Conservation (phyloP, 2,329 filamentous ascomycete genomes). For the Penicillium digitatum region DNA sequence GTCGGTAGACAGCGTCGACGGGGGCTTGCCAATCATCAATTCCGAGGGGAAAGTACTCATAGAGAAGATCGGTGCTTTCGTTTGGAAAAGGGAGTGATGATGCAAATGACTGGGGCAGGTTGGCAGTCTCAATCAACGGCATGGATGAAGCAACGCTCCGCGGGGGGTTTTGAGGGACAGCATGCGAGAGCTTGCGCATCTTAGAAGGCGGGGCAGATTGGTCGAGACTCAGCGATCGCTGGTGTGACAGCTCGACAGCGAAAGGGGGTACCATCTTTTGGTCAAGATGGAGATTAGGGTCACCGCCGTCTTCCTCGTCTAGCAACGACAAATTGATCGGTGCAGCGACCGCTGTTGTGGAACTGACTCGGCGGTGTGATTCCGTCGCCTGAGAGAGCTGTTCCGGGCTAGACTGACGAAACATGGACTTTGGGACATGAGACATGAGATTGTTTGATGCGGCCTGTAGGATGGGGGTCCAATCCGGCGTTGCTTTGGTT, state of each 20-base stretch:
- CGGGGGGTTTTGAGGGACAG: slow-evolving; percentile 27
- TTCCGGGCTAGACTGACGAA: slow-evolving; percentile 54
- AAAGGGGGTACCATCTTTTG: slow-evolving; percentile 24
- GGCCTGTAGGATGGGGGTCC: slow-evolving; percentile 35
- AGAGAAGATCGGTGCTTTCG: slow-evolving; percentile 77
- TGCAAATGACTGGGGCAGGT: slow-evolving; percentile 50
- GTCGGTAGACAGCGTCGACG: slow-evolving; percentile 83
- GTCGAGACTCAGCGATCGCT: slow-evolving; percentile 26
- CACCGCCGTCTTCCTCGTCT: slow-evolving; percentile 54
- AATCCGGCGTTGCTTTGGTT: slow-evolving; percentile 32
- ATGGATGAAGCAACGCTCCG: slow-evolving; percentile 32
- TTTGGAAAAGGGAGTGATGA: slow-evolving; percentile 48
- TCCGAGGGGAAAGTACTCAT: slow-evolving; percentile 91
- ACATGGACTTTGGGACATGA: slow-evolving; percentile 36
- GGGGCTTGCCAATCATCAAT: slow-evolving; percentile 89
- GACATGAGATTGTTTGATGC: slow-evolving; percentile 21
- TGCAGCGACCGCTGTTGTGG: slow-evolving; percentile 18
- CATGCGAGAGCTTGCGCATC: slow-evolving; percentile 38
- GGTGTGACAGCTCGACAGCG: slow-evolving; percentile 27
- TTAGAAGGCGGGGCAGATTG: slow-evolving; percentile 36
- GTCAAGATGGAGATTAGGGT: slow-evolving; percentile 25
- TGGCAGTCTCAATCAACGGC: slow-evolving; percentile 32
- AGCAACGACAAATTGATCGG: slow-evolving; percentile 55
- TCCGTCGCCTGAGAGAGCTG: slow-evolving; percentile 41
- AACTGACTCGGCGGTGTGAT: slow-evolving; percentile 35